Conservation (phyloP, 2,329 filamentous ascomycete species). For the Talaromyces sp. region DNA sequence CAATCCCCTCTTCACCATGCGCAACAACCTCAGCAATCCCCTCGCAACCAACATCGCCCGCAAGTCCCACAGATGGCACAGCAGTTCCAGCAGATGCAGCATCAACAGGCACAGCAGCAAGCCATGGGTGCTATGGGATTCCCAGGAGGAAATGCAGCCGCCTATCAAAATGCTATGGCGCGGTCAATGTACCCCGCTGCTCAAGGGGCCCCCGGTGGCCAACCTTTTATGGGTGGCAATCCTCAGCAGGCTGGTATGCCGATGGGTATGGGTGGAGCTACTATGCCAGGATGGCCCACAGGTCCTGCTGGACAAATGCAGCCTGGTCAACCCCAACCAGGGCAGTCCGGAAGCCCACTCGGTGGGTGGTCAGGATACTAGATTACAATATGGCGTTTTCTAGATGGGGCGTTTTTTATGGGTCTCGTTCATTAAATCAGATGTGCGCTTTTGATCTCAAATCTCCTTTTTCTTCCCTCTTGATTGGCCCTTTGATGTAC, state of each 20-base stretch:
- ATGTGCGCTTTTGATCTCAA: slow-evolving; percentile 6
- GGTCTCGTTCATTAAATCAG: slow-evolving; percentile 14
- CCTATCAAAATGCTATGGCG: slow-evolving; percentile 37
- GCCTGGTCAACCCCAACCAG: slow-evolving; percentile 41
- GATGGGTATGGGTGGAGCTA: slow-evolving; percentile 40
- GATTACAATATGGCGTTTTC: slow-evolving; percentile 28
- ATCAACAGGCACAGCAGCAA: slow-evolving; percentile 38
- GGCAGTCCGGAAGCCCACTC: slow-evolving; percentile 41
- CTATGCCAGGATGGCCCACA: slow-evolving; percentile 42
- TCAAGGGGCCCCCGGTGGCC: slow-evolving; percentile 35
- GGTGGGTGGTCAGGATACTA: slow-evolving; percentile 45
- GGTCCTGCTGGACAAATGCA: slow-evolving; percentile 39
- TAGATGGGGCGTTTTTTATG: slow-evolving; percentile 28
- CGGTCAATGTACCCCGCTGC: slow-evolving; percentile 43
- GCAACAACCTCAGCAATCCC: slow-evolving; percentile 46
- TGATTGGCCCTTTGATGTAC: slow-evolving; percentile 3
- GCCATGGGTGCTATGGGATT: slow-evolving; percentile 42
- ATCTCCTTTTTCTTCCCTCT: slow-evolving; percentile 7
- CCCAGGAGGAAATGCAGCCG: slow-evolving; percentile 34
- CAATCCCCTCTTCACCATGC: slow-evolving; percentile 42
- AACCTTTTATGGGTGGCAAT: slow-evolving; percentile 37
- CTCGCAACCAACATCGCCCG: slow-evolving; percentile 43
- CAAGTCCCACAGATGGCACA: slow-evolving; percentile 42
- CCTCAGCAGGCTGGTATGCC: slow-evolving; percentile 40
- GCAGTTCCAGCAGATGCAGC: slow-evolving; percentile 38